These are phyloP conservation scores for Colletotrichum nymphaeae DNA, from an alignment of 2,329 filamentous ascomycete species.

Conservation along the genomic window DNA sequence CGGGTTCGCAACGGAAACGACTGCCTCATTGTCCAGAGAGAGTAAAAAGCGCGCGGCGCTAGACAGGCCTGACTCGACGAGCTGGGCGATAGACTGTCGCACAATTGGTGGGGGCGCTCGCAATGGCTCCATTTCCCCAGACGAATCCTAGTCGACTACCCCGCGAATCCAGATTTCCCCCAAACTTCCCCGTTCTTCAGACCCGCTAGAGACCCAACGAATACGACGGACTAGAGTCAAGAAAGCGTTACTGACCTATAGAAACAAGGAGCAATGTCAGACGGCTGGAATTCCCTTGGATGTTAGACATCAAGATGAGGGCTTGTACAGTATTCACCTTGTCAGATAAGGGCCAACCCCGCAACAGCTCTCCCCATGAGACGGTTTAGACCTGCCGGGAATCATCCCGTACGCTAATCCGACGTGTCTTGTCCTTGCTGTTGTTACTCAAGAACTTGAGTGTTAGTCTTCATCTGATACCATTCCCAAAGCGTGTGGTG, in stretches of 20 bases:
- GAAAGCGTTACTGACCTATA: neutral
- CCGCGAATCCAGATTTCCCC: conserved; percentile 11
- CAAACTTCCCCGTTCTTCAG: neutral
- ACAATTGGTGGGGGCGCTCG: neutral
- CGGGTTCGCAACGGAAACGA: neutral
- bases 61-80: neutral
- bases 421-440: neutral
- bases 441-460: neutral
- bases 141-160: neutral
- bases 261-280: neutral
- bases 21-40: neutral
- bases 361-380: neutral
- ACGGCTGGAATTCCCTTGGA: neutral
- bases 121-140: conserved; percentile 9
- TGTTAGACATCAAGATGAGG: neutral
- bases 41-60: neutral
- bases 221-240: neutral
- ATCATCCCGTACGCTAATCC: neutral
- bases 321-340: neutral
- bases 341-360: neutral
- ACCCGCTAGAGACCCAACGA: neutral
- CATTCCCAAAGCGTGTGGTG: too few species aligned
- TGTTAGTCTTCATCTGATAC: too few species aligned
- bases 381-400: neutral
- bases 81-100: neutral